Evolutionary conservation across 2,329 filamentous ascomycete genomes (phyloP).

Genomic region (Ciborinia camelliae): DNA sequence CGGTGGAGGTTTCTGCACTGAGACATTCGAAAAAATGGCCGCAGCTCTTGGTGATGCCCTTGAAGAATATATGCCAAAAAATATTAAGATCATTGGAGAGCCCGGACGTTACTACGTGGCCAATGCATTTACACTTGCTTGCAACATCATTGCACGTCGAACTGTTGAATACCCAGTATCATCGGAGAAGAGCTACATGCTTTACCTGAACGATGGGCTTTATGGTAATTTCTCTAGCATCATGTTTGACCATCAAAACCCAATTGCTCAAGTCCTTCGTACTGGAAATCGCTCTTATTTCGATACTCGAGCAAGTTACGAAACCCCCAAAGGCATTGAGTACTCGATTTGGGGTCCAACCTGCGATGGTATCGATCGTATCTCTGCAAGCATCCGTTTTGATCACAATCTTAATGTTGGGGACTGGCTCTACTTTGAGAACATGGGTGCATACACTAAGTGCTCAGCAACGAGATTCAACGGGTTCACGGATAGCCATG

Average conservation of each 20-base stretch:
- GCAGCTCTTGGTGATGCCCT: slow-evolving; percentile 73
- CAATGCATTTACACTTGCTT: slow-evolving; percentile 88
- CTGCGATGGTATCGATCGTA: slow-evolving; percentile 96
- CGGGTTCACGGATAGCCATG: slow-evolving; percentile 88
- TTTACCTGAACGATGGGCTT: slow-evolving; percentile 95
- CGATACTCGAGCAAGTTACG: slow-evolving; percentile 50
- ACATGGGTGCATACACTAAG: slow-evolving; percentile 98
- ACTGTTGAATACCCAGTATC: slow-evolving; percentile 71
- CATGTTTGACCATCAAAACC: slow-evolving; percentile 98
- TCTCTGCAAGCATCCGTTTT: slow-evolving; percentile 77
- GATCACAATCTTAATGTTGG: slow-evolving; percentile 78
- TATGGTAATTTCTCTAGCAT: slow-evolving; percentile 99
- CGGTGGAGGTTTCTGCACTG: slow-evolving; percentile 86
- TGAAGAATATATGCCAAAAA: slow-evolving; percentile 78
- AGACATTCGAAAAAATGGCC: slow-evolving; percentile 90
- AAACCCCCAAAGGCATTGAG: slow-evolving; percentile 57
- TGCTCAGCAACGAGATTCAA: slow-evolving; percentile 98
- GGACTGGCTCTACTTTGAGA: slow-evolving; percentile 98
- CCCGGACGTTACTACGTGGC: slow-evolving; percentile 96
- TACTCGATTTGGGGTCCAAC: slow-evolving; percentile 99
- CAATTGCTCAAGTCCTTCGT: slow-evolving; percentile 76
- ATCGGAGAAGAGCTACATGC: slow-evolving; percentile 77
- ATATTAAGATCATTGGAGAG: slow-evolving; percentile 86
- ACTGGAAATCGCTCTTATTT: slow-evolving; percentile 56
- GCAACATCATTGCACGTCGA: slow-evolving; percentile 92